These are phyloP conservation scores for Hypoxylon rubiginosum DNA, from an alignment of 2,329 filamentous ascomycete species.

Conservation along the genomic window DNA sequence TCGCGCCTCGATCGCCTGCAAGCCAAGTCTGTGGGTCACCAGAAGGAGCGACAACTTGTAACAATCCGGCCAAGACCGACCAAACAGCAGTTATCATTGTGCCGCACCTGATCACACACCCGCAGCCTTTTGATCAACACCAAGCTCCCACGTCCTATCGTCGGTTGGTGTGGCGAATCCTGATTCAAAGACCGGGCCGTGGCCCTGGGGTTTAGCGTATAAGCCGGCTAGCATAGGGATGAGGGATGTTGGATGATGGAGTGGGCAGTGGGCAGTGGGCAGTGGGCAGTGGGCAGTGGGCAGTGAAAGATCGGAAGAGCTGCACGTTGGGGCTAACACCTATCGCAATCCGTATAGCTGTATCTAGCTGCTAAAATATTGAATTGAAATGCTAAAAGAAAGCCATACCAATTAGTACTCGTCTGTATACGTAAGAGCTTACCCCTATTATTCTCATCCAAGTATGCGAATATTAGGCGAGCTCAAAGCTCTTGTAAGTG, in stretches of 20 bases:
- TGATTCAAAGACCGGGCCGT: conserved; percentile 19
- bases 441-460: neutral
- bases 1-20: conserved; percentile 26
- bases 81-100: conserved; percentile 40
- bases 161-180: conserved; percentile 33
- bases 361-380: neutral
- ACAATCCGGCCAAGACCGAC: conserved; percentile 34
- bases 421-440: conserved; percentile 1
- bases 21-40: conserved; percentile 38
- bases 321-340: conserved; percentile 25
- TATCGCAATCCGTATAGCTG: neutral
- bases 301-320: conserved; percentile 4
- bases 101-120: conserved; percentile 38
- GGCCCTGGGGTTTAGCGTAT: conserved; percentile 22
- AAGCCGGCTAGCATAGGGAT: conserved; percentile 28
- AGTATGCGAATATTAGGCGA: conserved; percentile 4
- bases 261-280: conserved; percentile 10
- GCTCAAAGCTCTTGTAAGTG: conserved; percentile 13
- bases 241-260: neutral
- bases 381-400: conserved; percentile 10
- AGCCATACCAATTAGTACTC: neutral
- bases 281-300: conserved; percentile 10
- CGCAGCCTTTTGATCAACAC: conserved; percentile 26
- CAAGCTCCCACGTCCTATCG: conserved; percentile 27
- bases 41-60: conserved; percentile 20